These are phyloP conservation scores for Discostella stelligera DNA, from an alignment of 352 stramenopile genomes.

Conservation along the genomic window DNA sequence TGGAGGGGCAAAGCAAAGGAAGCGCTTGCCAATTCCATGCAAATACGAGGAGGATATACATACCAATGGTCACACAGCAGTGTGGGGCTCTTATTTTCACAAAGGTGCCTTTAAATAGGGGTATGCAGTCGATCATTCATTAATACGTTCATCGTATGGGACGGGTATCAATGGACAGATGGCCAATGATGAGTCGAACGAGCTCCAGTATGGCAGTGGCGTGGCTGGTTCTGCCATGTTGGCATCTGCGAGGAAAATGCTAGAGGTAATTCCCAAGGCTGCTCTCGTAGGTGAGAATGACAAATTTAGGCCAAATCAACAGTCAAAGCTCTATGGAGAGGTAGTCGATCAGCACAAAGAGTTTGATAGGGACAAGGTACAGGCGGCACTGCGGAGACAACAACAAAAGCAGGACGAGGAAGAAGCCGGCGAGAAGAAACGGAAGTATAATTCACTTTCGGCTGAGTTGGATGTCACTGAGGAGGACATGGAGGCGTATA, in stretches of 20 bases:
- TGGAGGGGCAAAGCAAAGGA: slow-evolving; percentile 37
- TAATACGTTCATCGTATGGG: slow-evolving; percentile 93
- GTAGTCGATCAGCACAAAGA: slow-evolving; percentile 74
- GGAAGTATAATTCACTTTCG: slow-evolving; percentile 92
- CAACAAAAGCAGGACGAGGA: slow-evolving; percentile 41
- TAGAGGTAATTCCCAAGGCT: slow-evolving; percentile 62
- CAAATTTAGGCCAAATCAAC: slow-evolving; percentile 37
- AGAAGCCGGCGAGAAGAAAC: slow-evolving; percentile 81
- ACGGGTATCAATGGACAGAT: slow-evolving; percentile 91
- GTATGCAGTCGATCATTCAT: slow-evolving; percentile 95
- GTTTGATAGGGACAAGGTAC: slow-evolving; percentile 70
- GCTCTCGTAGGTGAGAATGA: slow-evolving; percentile 44
- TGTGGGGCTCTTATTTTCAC: slow-evolving; percentile 99
- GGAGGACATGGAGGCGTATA: slow-evolving; percentile 96
- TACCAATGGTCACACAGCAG: slow-evolving; percentile 93
- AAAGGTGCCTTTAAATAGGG: slow-evolving; percentile 92
- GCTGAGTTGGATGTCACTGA: slow-evolving; percentile 87
- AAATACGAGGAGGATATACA: slow-evolving; percentile 98
- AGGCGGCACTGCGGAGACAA: slow-evolving; percentile 51
- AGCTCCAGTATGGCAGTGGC: slow-evolving; percentile 74
- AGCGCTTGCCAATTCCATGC: slow-evolving; percentile 81
- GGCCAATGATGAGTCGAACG: slow-evolving; percentile 86
- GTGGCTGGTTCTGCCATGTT: slow-evolving; percentile 64
- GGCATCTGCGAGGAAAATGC: slow-evolving; percentile 73
- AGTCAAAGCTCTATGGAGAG: slow-evolving; percentile 88